These are phyloP conservation scores for Scheffersomyces parashehatae DNA, from an alignment of 1,139 yeast species.

Conservation along the genomic window DNA sequence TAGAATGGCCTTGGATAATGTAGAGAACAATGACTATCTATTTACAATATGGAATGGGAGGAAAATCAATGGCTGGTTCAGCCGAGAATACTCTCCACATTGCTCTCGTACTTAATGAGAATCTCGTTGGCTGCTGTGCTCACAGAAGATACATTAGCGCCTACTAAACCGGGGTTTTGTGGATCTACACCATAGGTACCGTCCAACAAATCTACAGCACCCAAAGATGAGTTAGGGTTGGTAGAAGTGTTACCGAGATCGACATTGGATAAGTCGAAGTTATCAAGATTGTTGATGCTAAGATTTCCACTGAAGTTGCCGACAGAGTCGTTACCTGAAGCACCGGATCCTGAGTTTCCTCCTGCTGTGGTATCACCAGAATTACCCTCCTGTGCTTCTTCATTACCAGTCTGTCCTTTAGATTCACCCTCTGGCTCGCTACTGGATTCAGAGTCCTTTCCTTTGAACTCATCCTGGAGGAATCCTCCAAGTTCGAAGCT, in stretches of 20 bases:
- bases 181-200: conserved; percentile 18
- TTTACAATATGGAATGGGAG: too few species aligned
- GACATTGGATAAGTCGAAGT: background rate
- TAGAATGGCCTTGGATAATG: too few species aligned
- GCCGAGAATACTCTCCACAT: conserved; percentile 1
- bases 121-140: background rate
- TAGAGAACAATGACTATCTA: too few species aligned
- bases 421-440: background rate
- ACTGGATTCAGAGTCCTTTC: background rate
- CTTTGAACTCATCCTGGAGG: conserved; percentile 36
- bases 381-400: background rate
- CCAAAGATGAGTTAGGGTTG: conserved; percentile 7
- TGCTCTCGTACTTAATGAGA: background rate
- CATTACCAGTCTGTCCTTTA: background rate
- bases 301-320: background rate
- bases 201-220: conserved; percentile 30
- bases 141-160: background rate
- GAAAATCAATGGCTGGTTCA: background rate
- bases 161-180: background rate
- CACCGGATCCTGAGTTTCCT: background rate
- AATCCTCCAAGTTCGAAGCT: conserved; percentile 71
- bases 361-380: background rate
- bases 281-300: background rate
- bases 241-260: background rate
- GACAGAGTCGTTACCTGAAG: background rate